A percentile compares a stretch with the other conserved stretches of the same genome.
Evolutionary conservation across 345 rosid species (phyloP).

Genomic region (Psidium friedrichsthalianum): DNA sequence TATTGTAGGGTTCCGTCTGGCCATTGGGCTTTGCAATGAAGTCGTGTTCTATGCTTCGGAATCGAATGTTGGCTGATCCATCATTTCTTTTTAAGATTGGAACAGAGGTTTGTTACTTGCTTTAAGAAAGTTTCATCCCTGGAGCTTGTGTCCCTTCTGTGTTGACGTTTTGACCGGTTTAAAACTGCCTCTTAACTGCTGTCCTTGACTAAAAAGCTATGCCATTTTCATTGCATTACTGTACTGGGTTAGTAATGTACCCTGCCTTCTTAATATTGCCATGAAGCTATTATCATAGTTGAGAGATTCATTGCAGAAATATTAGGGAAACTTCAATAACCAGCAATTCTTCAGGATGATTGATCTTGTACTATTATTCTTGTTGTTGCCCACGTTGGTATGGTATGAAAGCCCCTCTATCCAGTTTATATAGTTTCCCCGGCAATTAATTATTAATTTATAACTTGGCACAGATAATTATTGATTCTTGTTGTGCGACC

Average conservation of each 20-base stretch:
- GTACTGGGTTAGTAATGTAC: background rate
- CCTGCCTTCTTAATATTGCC: background rate
- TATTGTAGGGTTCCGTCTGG: slow-evolving; percentile 54
- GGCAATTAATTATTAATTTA: background rate
- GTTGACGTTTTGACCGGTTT: background rate
- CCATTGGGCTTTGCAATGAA: slow-evolving; percentile 53
- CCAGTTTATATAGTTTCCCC: background rate
- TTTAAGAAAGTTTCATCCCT: background rate
- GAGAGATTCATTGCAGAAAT: background rate
- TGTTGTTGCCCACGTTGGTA: background rate
- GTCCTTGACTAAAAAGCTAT: background rate
- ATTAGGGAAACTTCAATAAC: background rate
- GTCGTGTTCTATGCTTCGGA: slow-evolving; percentile 67
- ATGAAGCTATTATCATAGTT: background rate
- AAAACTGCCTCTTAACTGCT: background rate
- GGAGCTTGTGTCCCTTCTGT: background rate
- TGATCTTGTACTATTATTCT: background rate
- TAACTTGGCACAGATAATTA: slow-evolving; percentile 52
- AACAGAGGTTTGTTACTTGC: slow-evolving; percentile 49
- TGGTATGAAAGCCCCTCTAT: background rate
- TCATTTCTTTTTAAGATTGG: slow-evolving; percentile 94
- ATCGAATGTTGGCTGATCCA: slow-evolving; percentile 91
- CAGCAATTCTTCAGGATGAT: background rate
- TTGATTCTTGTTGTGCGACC: slow-evolving; percentile 86
- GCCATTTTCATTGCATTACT: background rate